Evolutionary conservation across 225 moss, liverwort and hornwort genomes (phyloP), one percentile per base, ranked within the genome.

Genomic region (Sphagnum contortum): DNA sequence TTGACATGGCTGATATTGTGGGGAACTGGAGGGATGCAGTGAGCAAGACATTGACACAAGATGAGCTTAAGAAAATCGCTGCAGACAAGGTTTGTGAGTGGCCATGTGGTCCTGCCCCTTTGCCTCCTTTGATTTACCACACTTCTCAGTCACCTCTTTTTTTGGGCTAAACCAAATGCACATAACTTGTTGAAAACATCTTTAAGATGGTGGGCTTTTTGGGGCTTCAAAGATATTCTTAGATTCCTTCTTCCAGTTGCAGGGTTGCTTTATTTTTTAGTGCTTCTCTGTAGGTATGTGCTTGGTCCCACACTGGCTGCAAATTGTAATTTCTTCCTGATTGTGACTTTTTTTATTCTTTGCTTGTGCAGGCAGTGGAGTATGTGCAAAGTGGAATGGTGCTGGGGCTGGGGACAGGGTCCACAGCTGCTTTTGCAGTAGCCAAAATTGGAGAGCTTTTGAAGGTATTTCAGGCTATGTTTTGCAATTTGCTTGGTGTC

Each of bases 331-430:
- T 29, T 29, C 29, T 29, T 29, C 29, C 29, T 29, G 29, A 29
- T 29, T 29, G 29, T 29, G 29, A 29, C 29, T 29, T 29, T 29
- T 29, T 3, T 2, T 58, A 4, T 64, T 2, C 50, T 59, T 5
- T 68, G 64, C 61, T 57, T 48, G 59, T 63, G 55, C 87, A 92
- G 90, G 90, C 93, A 62, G 89, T 98, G 55, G 92, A 93, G 65
- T 93, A 91, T 71, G 87, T 93, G 48, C 76, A 89, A 71, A 91
- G 93, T 73, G 89, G 96, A 74, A 98, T 98, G 96, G 96, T 98
- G 4, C 70, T 98, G 80, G 93, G 93, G 60, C 82, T 98, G 59
- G 96, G 96, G 74, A 98, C 96, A 47, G 93, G 89, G 49, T 98
- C 96, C 59, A 98, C 93, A 61, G 96, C 93, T 74, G 91, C 96